Conservation (phyloP, 1,139 yeast species). For the Geotrichum candidum region DNA sequence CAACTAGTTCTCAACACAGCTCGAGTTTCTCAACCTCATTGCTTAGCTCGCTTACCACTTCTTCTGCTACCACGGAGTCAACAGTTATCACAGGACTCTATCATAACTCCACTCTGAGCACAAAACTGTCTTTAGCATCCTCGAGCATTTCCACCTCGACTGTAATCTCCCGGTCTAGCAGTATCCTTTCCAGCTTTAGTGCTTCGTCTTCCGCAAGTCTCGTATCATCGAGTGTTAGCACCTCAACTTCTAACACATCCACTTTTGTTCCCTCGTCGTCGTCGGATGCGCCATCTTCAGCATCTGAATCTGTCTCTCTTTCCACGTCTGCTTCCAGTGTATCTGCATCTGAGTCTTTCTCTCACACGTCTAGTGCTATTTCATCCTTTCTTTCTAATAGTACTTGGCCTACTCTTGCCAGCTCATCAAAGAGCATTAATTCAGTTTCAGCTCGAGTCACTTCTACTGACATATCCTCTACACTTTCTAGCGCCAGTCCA, state of each 20-base stretch:
- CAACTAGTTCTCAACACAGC: background rate
- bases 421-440: background rate
- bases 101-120: background rate
- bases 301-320: background rate
- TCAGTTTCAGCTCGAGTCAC: background rate
- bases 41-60: background rate
- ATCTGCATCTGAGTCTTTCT: background rate
- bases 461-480: background rate
- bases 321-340: background rate
- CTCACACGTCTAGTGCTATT: background rate
- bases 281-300: background rate
- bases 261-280: background rate
- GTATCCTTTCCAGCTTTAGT: background rate
- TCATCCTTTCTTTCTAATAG: background rate
- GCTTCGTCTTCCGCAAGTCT: background rate
- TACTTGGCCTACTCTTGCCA: background rate
- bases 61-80: background rate
- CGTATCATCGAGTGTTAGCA: background rate
- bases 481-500: background rate
- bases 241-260: background rate
- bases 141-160: background rate
- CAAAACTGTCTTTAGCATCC: background rate
- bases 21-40: background rate
- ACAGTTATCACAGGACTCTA: background rate
- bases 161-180: background rate